Evolutionary conservation across 805 yeast genomes (phyloP).

Genomic region (Metschnikowia noctiluminum): DNA sequence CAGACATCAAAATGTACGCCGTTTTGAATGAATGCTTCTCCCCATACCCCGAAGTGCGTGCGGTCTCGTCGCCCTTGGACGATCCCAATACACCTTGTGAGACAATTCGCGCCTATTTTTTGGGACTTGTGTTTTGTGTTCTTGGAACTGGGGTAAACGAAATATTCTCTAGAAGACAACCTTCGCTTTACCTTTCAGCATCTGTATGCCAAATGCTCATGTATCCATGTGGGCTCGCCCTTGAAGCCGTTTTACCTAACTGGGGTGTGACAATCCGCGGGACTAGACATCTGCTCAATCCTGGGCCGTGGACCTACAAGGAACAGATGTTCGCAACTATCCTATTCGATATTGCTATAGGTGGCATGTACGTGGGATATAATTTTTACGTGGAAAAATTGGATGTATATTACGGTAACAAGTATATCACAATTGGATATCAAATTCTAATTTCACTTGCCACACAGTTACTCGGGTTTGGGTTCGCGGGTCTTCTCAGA

Average conservation of each 20-base stretch:
- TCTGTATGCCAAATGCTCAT: slow-evolving; percentile 57
- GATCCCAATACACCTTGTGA: slow-evolving; percentile 48
- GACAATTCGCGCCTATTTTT: slow-evolving; percentile 53
- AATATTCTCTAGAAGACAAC: slow-evolving; percentile 55
- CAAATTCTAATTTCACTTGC: slow-evolving; percentile 49
- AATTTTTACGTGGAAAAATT: slow-evolving; percentile 46
- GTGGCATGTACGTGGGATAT: slow-evolving; percentile 48
- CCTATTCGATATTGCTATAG: slow-evolving; percentile 12
- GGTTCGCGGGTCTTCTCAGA: slow-evolving; percentile 60
- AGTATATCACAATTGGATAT: slow-evolving; percentile 48
- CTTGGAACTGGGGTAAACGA: slow-evolving; percentile 58
- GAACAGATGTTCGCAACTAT: slow-evolving; percentile 7
- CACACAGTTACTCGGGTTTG: slow-evolving; percentile 64
- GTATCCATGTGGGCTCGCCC: slow-evolving; percentile 54
- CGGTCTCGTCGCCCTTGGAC: slow-evolving; percentile 52
- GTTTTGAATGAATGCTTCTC: slow-evolving; percentile 16
- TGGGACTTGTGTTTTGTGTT: slow-evolving; percentile 42
- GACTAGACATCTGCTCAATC: neutral
- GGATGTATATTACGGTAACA: slow-evolving; percentile 40
- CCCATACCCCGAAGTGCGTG: slow-evolving; percentile 69
- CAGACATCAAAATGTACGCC: slow-evolving; percentile 4
- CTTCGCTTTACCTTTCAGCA: slow-evolving; percentile 47
- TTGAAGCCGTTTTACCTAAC: slow-evolving; percentile 39
- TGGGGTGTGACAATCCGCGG: slow-evolving; percentile 17
- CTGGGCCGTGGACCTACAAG: slow-evolving; percentile 7